Conservation (phyloP, 768 basidiomycete genomes). For the Obba rivulosa region DNA sequence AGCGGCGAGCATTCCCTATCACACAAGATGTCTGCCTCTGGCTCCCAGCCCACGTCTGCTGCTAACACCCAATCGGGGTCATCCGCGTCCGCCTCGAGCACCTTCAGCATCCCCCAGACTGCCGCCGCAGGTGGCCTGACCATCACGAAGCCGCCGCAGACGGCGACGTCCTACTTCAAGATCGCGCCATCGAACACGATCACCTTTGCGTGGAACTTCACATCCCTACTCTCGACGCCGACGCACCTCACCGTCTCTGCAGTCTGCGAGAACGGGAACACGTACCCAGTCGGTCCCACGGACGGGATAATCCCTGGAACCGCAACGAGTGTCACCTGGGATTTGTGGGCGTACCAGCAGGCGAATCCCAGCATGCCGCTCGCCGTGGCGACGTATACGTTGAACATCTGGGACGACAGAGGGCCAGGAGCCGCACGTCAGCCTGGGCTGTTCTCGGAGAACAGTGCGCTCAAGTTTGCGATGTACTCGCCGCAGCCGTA, state of each 20-base stretch:
- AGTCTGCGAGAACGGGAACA: constrained; percentile 81
- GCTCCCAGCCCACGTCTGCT: not conserved
- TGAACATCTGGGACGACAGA: constrained; percentile 78
- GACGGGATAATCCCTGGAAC: constrained; percentile 67
- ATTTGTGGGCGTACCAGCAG: constrained; percentile 70
- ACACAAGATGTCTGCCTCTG: not conserved
- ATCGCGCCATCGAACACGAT: constrained; percentile 68
- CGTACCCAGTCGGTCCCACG: constrained; percentile 81
- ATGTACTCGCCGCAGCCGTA: constrained; percentile 76
- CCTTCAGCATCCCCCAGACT: constrained; percentile 37
- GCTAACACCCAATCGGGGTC: not conserved
- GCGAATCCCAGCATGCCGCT: constrained; percentile 58
- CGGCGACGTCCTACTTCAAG: constrained; percentile 83
- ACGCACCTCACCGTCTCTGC: constrained; percentile 76
- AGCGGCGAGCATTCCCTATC: not conserved
- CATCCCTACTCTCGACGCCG: constrained; percentile 64
- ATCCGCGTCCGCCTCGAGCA: constrained; percentile 3
- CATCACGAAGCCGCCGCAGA: constrained; percentile 78
- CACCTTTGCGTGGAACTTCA: constrained; percentile 92
- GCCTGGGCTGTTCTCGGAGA: constrained; percentile 65
- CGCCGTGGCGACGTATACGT: constrained; percentile 69
- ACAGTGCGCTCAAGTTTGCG: constrained; percentile 71
- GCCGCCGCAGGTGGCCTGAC: constrained; percentile 61
- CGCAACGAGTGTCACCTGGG: constrained; percentile 74
- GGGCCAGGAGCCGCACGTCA: constrained; percentile 56